Evolutionary conservation across 208 protist genomes (phyloP).

Genomic region (Naegleria fowleri): DNA sequence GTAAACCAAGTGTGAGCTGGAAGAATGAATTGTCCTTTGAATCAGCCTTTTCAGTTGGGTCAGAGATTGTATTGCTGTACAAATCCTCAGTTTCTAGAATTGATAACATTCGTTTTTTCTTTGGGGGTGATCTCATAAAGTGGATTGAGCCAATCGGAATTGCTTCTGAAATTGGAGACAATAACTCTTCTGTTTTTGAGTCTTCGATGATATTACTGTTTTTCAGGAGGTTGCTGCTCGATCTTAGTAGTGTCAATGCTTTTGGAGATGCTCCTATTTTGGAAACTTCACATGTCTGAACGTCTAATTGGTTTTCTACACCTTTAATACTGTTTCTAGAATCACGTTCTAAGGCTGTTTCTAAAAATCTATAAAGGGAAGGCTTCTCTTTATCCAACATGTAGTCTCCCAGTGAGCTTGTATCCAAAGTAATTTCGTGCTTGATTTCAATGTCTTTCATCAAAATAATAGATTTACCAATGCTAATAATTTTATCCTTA

Average conservation of each 20-base stretch:
- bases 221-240: background rate
- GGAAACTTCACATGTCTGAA: too few relatives aligned
- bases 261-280: background rate
- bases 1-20: background rate
- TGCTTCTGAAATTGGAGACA: too few relatives aligned
- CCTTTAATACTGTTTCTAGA: too few relatives aligned
- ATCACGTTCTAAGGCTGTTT: background rate
- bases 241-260: background rate
- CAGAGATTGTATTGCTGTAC: background rate
- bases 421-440: background rate
- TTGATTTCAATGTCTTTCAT: background rate
- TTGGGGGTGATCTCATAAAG: background rate
- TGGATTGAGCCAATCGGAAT: background rate
- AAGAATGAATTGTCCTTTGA: background rate
- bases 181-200: too few relatives aligned
- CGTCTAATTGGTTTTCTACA: background rate
- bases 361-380: background rate
- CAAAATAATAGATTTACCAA: background rate
- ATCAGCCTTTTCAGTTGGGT: background rate
- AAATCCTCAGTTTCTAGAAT: background rate
- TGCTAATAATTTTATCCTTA: background rate
- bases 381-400: background rate
- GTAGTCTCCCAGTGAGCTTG: background rate
- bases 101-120: background rate
- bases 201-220: background rate